These are phyloP conservation scores for Talaromyces islandicus DNA, from an alignment of 2,329 filamentous ascomycete species.

Conservation along the genomic window DNA sequence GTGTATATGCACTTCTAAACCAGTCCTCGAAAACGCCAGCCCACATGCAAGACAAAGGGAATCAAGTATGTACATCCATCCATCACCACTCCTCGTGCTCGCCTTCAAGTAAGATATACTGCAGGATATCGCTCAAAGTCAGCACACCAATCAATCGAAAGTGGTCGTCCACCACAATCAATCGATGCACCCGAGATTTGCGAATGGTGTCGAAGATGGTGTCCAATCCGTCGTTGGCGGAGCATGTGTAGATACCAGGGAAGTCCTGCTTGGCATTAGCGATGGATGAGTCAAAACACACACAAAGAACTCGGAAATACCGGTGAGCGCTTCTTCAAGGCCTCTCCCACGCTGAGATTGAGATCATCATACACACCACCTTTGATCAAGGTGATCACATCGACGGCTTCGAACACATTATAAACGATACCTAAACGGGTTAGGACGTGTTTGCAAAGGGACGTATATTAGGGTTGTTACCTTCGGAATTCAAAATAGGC, in stretches of 20 bases:
- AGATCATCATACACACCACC: constrained; percentile 89
- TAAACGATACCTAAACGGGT: constrained; percentile 57
- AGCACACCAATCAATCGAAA: constrained; percentile 81
- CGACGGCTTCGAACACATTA: constrained; percentile 96
- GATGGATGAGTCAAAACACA: constrained; percentile 7
- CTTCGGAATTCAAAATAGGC: constrained; percentile 78
- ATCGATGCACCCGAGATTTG: constrained; percentile 85
- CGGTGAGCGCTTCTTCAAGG: constrained; percentile 76
- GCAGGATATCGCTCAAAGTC: constrained; percentile 91
- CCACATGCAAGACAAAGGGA: constrained; percentile 22
- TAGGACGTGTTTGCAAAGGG: not conserved
- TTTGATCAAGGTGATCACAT: constrained; percentile 94
- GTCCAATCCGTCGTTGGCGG: constrained; percentile 81
- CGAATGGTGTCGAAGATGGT: constrained; percentile 96
- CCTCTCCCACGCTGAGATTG: constrained; percentile 78
- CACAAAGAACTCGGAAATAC: constrained; percentile 32
- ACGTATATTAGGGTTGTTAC: constrained; percentile 23
- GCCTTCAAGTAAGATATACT: constrained; percentile 82
- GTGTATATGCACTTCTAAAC: not conserved
- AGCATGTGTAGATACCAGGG: constrained; percentile 94
- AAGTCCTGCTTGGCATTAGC: constrained; percentile 59
- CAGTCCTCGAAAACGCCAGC: constrained; percentile 24
- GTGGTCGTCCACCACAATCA: constrained; percentile 89
- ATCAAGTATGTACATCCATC: constrained; percentile 1
- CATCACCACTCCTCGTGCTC: constrained; percentile 53